These are phyloP conservation scores for Oryza glumipatula DNA, from an alignment of 176 grass and related monocot species.

Conservation along the genomic window DNA sequence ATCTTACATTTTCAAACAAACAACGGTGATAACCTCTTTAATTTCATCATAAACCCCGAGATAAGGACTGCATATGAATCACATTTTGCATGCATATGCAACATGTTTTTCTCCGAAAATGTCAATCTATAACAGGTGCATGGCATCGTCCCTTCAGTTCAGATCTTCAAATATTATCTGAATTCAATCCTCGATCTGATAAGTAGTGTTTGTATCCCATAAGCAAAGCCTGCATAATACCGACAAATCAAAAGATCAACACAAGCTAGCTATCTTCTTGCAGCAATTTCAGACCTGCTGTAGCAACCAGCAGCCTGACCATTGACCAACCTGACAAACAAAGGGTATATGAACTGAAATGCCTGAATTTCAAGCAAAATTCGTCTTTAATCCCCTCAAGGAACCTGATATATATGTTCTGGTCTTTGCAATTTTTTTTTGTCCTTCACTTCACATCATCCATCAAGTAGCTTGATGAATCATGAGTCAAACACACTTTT, in stretches of 20 bases:
- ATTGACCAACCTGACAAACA: conserved; percentile 6
- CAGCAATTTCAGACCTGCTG: background rate
- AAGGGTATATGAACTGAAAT: background rate
- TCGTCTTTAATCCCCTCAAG: background rate
- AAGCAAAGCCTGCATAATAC: background rate
- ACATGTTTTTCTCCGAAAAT: background rate
- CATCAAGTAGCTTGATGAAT: background rate
- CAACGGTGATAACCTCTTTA: background rate
- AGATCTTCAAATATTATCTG: background rate
- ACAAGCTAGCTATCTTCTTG: background rate
- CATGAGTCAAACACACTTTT: background rate
- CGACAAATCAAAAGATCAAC: background rate
- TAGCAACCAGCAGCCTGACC: background rate
- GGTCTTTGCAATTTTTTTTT: background rate
- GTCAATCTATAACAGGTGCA: background rate
- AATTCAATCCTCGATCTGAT: background rate
- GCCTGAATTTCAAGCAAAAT: background rate
- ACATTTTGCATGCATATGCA: background rate
- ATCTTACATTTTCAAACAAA: background rate
- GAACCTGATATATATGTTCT: background rate
- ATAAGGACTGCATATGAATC: background rate
- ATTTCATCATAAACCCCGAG: background rate
- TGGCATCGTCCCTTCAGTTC: background rate
- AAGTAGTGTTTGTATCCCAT: background rate
- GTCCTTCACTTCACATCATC: background rate